Conservation (phyloP, 2,329 filamentous ascomycete species). For the Trichoderma asperellum region DNA sequence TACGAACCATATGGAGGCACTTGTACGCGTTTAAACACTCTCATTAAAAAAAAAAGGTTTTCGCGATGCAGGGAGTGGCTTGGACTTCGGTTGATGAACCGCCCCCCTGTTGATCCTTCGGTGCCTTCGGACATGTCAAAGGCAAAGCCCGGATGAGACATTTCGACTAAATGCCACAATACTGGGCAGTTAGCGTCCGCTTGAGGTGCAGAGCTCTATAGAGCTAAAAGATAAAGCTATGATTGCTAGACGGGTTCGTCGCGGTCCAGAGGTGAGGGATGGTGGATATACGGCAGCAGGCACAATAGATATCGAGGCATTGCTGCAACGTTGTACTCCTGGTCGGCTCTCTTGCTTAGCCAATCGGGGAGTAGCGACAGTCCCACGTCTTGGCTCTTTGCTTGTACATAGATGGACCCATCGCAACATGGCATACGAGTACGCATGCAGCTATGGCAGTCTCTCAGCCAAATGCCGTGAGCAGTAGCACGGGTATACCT, state of each 20-base stretch:
- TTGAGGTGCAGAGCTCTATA: not conserved
- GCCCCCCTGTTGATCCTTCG: not conserved
- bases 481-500: not conserved
- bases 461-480: not conserved
- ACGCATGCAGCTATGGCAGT: not conserved
- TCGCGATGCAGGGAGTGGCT: not conserved
- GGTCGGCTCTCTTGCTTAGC: not conserved
- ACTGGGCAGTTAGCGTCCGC: not conserved
- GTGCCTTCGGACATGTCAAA: not conserved
- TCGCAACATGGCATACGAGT: not conserved
- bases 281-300: conserved; percentile 2
- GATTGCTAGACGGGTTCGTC: not conserved
- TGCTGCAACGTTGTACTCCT: conserved; percentile 27
- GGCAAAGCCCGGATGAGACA: not conserved
- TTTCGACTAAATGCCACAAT: not conserved
- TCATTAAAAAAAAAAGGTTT: not conserved
- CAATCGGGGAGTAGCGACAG: conserved; percentile 21
- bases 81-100: conserved; percentile 5
- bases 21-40: not conserved
- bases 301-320: conserved; percentile 16
- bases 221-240: conserved; percentile 1
- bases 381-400: conserved; percentile 8
- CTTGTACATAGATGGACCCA: not conserved
- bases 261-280: conserved; percentile 18
- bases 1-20: not conserved